Evolutionary conservation across 108 stramenopile species (phyloP), one percentile per base, ranked within the genome.

Genomic region (Nitzschia putrida): DNA sequence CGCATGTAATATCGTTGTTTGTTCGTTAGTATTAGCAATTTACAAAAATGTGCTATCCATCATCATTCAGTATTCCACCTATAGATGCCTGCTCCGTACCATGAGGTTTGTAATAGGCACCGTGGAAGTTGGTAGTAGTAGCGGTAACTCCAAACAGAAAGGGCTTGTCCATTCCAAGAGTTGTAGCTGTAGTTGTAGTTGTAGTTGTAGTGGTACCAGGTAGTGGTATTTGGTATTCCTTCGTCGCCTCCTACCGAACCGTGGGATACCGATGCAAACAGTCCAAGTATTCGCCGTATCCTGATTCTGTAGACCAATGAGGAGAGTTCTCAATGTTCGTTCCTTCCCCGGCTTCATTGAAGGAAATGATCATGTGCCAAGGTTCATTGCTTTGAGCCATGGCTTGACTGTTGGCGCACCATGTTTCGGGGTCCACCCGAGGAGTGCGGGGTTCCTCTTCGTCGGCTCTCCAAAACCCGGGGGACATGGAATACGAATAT

Each of bases 391-490:
- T 73, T 10, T 56, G 7, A 2, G 61, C 64, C 78, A 79, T 79
- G 7, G 29, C 44, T 44, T 64, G 20, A 42, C 73, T 72, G 24
- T 64, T 63, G 7, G 13, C 12, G 16, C 69, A 69, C 45, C 50
- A 79, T 50, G 58, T 53, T 26, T 57, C 55, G 0, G 7, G 43
- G 54, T 38, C n/a, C 10, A 68, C 45, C 34, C 72, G 47, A 39
- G 59, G 57, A 43, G 29, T 21, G 9, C 23, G 25, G 38, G 78
- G 53, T 18, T 23, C 50, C 21, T 67, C 1, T 50, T 38, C 25
- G 65, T 72, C 64, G 7, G 78, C 59, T 37, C 42, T 41, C 78
- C 78, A 79, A 26, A 73, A 68, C 6, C 78, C 78, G n/a, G 78
- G 78, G 8, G 71, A 54, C 57, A 79, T 68, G 38, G 63, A 53